Base-by-base conservation (phyloP, 306 rosid genomes). In the Cicer chorassanicum region DNA sequence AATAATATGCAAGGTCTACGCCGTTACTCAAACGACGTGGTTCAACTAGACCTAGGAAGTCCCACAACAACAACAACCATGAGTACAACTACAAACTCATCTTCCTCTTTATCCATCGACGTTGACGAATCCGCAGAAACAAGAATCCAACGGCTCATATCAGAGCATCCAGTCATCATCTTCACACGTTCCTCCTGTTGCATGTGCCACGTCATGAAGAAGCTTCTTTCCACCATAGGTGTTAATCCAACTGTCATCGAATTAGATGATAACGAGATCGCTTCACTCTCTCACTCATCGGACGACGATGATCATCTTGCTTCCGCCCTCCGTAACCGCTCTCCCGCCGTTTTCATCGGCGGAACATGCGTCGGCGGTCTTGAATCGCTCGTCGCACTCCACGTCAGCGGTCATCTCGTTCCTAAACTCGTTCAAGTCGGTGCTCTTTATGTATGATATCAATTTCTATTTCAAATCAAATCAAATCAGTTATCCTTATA, bases 171-270 rank as follows among this genome's bases (percentile, higher is more conserved):
- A 0, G 99, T 95, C 3, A 87, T 95, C 76, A 92, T 95, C 77
- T 95, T 95, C 84, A 87, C 90, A 82, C 89, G 96, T 7, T 89
- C 82, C 56, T 85, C 98, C 1, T 95, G 99, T 81, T 95, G 90
- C 97, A 95, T 95, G 99, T 95, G 98, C 88, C 99, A 90, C 83
- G 99, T 95, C 88, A 95, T 95, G 98, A 95, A 95, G 89, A 87
- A 89, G 66, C 97, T 95, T 54, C 97, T 95, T 7, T 92, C 89
- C 75, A 86, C 88, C 68, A 83, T 92, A 55, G 98, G 99, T 0
- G 99, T 90, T 66, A 89, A 95, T 84, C 99, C 99, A 0, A 90
- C 97, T 63, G 99, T 95, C 81, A 95, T 95, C 85, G 91, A 95
- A 84, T 84, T 92, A 16, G 99, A 95, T 16, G 98, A 95, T 78